Conservation (phyloP, 2,329 filamentous ascomycete genomes). For the Capronia americana region DNA sequence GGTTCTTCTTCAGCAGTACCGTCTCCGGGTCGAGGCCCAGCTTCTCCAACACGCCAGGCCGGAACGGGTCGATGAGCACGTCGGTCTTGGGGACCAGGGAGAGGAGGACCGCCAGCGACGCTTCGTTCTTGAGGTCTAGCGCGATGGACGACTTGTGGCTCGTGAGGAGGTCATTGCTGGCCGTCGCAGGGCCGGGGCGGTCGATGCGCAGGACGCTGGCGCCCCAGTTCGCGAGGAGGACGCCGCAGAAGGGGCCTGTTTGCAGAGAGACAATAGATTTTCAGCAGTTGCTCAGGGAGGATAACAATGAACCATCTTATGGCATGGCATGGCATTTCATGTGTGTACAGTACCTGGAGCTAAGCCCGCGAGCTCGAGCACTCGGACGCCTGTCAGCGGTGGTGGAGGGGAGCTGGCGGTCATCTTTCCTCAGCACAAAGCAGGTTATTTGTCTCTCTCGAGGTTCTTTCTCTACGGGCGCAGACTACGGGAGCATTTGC, state of each 20-base stretch:
- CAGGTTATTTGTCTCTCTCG: not conserved
- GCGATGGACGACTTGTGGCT: slow-evolving; percentile 79
- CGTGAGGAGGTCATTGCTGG: slow-evolving; percentile 73
- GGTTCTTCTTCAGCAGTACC: slow-evolving; percentile 71
- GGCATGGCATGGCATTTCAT: not conserved
- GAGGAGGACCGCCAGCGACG: slow-evolving; percentile 70
- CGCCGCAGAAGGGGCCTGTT: slow-evolving; percentile 82
- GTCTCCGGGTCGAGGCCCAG: slow-evolving; percentile 75
- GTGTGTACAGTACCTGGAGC: slow-evolving; percentile 61
- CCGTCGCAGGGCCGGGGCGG: slow-evolving; percentile 56
- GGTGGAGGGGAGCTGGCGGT: slow-evolving; percentile 42
- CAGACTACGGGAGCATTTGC: not conserved
- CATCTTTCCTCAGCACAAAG: slow-evolving; percentile 26
- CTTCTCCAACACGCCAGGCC: slow-evolving; percentile 86
- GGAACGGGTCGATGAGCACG: slow-evolving; percentile 90
- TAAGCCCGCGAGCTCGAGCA: slow-evolving; percentile 70
- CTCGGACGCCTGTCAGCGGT: slow-evolving; percentile 64
- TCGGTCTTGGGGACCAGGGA: slow-evolving; percentile 70
- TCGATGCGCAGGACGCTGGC: slow-evolving; percentile 88
- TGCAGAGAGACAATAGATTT: not conserved
- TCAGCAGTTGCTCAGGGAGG: no score
- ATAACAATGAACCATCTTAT: not conserved
- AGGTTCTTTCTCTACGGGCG: not conserved
- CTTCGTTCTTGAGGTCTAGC: slow-evolving; percentile 78
- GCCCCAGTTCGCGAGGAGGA: slow-evolving; percentile 88